Evolutionary conservation across 805 yeast species (phyloP).

Genomic region (Myxozyma mucilagina): DNA sequence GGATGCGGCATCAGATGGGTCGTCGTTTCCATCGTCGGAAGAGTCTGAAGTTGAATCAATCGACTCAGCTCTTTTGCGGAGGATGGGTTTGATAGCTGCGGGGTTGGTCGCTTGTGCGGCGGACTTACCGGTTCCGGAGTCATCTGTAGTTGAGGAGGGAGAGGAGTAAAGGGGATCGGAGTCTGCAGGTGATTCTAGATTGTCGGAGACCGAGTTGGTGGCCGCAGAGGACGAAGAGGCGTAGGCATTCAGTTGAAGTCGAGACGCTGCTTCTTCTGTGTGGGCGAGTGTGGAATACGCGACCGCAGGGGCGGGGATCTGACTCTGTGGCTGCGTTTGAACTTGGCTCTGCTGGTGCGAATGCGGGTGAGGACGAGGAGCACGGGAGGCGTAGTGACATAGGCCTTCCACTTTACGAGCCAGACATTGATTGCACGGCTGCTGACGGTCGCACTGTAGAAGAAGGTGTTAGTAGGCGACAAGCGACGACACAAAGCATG

Average conservation of each 20-base stretch:
- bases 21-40: conserved; percentile 6
- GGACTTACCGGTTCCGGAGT: background rate
- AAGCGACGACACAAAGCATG: background rate
- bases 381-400: conserved; percentile 18
- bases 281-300: background rate
- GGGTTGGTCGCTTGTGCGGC: background rate
- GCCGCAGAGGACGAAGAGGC: background rate
- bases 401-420: conserved; percentile 21
- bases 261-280: background rate
- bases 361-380: conserved; percentile 7
- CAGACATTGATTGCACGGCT: conserved; percentile 28
- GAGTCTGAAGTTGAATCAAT: background rate
- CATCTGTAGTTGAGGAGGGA: conserved; percentile 4
- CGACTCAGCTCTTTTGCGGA: background rate
- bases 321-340: conserved; percentile 1
- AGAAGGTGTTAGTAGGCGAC: background rate
- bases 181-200: background rate
- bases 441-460: conserved; percentile 28
- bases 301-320: background rate
- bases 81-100: background rate
- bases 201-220: background rate
- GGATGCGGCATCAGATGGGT: conserved; percentile 9
- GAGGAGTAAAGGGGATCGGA: conserved; percentile 4
- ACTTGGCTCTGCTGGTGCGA: conserved; percentile 1
- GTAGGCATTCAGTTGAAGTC: background rate